These are phyloP conservation scores for Candida pseudoglaebosa DNA, from an alignment of 805 yeast species.

Conservation along the genomic window DNA sequence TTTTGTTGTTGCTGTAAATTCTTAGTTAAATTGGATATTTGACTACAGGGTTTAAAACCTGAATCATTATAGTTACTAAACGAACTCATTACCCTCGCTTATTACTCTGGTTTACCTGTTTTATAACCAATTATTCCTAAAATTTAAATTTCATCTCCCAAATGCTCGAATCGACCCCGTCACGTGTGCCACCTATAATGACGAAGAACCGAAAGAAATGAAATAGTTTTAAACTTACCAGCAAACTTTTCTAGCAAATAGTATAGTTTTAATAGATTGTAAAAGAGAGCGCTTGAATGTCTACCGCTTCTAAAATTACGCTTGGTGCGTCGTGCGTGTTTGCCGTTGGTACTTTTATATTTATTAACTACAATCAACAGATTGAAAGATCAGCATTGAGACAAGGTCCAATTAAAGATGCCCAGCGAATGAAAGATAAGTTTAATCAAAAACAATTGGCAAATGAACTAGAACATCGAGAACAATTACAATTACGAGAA, in stretches of 20 bases:
- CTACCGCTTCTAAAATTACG: conserved; percentile 75
- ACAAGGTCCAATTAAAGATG: conserved; percentile 84
- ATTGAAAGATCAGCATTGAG: conserved; percentile 68
- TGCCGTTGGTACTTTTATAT: conserved; percentile 57
- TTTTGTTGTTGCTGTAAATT: conserved; percentile 16
- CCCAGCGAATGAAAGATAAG: conserved; percentile 54
- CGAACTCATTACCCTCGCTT: conserved; percentile 1
- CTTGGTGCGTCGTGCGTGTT: conserved; percentile 54
- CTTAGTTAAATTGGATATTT: conserved; percentile 30
- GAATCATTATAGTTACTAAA: conserved; percentile 1
- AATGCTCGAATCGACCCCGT: too few species aligned
- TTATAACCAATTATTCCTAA: too few species aligned
- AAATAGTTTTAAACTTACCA: too few species aligned
- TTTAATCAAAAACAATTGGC: conserved; percentile 41
- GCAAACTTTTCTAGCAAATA: too few species aligned
- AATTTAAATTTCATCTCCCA: too few species aligned
- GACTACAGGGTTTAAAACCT: conserved; percentile 4
- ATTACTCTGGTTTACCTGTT: too few species aligned
- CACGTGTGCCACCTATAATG: too few species aligned
- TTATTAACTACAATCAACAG: conserved; percentile 68
- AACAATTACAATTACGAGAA: conserved; percentile 57
- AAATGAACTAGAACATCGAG: conserved; percentile 63
- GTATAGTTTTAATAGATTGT: too few species aligned
- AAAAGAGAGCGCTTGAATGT: conserved; percentile 42
- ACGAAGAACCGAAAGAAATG: too few species aligned